A percentile compares a stretch with the other conserved stretches of the same genome.
Evolutionary conservation across 495 filamentous ascomycete species (phyloP).

Genomic region (Lasiosphaeriaceae sp.): DNA sequence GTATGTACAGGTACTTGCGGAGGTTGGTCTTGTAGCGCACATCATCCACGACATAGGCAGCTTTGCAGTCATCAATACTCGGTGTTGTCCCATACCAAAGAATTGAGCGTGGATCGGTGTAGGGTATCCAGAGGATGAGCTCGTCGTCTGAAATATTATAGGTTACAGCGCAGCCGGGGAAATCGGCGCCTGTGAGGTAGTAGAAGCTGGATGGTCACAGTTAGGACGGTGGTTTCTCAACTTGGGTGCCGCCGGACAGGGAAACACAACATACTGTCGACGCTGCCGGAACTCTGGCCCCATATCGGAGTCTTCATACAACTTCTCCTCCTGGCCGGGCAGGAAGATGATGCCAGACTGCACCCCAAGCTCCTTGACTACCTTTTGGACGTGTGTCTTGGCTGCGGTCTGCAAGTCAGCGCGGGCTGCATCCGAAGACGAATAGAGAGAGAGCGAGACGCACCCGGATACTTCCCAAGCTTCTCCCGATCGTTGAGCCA

Average conservation of each 20-base stretch:
- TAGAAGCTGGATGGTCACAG: conserved; percentile 48
- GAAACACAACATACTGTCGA: conserved; percentile 45
- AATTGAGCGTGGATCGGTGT: conserved; percentile 49
- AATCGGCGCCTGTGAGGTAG: conserved; percentile 60
- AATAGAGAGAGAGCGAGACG: background rate
- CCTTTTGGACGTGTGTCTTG: conserved; percentile 74
- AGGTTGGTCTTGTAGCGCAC: conserved; percentile 40
- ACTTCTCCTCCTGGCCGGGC: conserved; percentile 41
- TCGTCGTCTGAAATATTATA: conserved; percentile 58
- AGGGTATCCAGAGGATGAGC: conserved; percentile 59
- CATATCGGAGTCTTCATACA: conserved; percentile 59
- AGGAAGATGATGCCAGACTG: conserved; percentile 62
- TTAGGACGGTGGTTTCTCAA: background rate
- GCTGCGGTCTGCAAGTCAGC: conserved; percentile 42
- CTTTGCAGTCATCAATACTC: conserved; percentile 45
- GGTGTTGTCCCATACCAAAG: conserved; percentile 60
- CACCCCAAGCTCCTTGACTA: conserved; percentile 61
- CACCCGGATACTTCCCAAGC: conserved; percentile 28
- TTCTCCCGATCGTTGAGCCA: conserved; percentile 16
- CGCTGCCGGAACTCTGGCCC: conserved; percentile 59
- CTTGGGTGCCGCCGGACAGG: background rate
- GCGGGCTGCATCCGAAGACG: background rate
- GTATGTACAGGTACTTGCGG: conserved; percentile 26
- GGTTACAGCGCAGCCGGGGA: conserved; percentile 57
- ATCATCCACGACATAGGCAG: conserved; percentile 50